Base-by-base conservation (phyloP, 345 rosid genomes). In the Hypericum perforatum region DNA sequence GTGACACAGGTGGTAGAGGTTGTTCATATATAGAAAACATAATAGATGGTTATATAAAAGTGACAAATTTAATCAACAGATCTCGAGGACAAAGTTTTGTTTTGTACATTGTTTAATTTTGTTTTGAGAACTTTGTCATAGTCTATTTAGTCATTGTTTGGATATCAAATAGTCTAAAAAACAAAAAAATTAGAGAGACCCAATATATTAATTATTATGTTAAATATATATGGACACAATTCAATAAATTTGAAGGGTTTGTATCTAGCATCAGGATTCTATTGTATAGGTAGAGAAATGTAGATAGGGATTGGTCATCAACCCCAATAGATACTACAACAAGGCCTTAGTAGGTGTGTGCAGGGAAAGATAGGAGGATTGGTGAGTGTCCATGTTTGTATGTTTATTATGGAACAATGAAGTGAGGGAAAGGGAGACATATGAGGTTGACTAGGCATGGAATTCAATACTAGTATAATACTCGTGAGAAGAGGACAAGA, bases 361-460 rank as follows among this genome's bases (percentile, higher is more conserved):
- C 32, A 42, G 32, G 55, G 42, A 65, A 38, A 55, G 50, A 49
- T 54, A 59, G 36, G 37, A 32, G 41, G 49, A 39, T 40, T 46
- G 39, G 63, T 13, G 37, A 58, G 40, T 39, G 43, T 32, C 15
- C 36, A 41, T 69, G 71, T 67, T 65, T 68, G 32, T 22, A 22
- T 22, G 66, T 73, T 60, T 60, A 58, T 63, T 55, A 67, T 29
- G 69, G 58, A 59, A 58, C 69, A 64, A 61, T 22, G 67, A 58
- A 53, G 51, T 42, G 13, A 58, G 45, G 39, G 52, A 37, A 55
- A 15, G 64, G 41, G 63, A 47, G 43, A 59, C 66, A 53, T 63
- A 70, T 72, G 76, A 78, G 70, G 77, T 78, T 83, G 86, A 83
- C 86, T 68, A 68, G 72, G 68, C 60, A 22, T 22, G 32, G 1